Evolutionary conservation across 2,329 filamentous ascomycete genomes (phyloP).

Genomic region (Sporothrix schenckii): DNA sequence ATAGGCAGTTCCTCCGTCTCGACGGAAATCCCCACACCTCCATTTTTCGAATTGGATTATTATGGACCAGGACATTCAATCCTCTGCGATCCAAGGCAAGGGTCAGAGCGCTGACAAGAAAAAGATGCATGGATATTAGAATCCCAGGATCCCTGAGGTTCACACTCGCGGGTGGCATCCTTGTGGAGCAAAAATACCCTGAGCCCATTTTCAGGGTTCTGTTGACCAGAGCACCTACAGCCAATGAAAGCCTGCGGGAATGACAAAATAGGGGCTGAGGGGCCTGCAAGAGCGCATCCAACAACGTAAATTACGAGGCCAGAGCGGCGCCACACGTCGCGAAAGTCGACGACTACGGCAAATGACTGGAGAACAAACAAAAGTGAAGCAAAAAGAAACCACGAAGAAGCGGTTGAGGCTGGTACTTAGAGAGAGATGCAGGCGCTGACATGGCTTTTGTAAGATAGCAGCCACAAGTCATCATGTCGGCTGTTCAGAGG

Average conservation of each 20-base stretch:
- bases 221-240: neutral
- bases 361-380: neutral
- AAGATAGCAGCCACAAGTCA: slow-evolving; percentile 11
- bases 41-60: slow-evolving; percentile 15
- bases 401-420: no score
- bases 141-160: neutral
- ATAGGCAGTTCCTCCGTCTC: slow-evolving; percentile 16
- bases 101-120: slow-evolving; percentile 13
- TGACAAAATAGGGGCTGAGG: slow-evolving; percentile 20
- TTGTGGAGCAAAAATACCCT: neutral
- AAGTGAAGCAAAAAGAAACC: neutral
- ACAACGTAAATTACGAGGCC: slow-evolving; percentile 9
- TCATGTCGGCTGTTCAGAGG: neutral
- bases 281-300: neutral
- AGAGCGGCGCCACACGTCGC: slow-evolving; percentile 17
- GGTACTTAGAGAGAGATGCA: neutral
- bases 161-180: slow-evolving; percentile 16
- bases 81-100: neutral
- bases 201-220: neutral
- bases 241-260: slow-evolving; percentile 21
- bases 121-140: neutral
- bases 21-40: slow-evolving; percentile 15
- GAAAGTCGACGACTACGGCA: neutral
- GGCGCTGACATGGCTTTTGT: neutral
- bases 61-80: neutral